These are phyloP conservation scores for Ophiocytium majus DNA, from an alignment of 352 stramenopile species.

Conservation along the genomic window DNA sequence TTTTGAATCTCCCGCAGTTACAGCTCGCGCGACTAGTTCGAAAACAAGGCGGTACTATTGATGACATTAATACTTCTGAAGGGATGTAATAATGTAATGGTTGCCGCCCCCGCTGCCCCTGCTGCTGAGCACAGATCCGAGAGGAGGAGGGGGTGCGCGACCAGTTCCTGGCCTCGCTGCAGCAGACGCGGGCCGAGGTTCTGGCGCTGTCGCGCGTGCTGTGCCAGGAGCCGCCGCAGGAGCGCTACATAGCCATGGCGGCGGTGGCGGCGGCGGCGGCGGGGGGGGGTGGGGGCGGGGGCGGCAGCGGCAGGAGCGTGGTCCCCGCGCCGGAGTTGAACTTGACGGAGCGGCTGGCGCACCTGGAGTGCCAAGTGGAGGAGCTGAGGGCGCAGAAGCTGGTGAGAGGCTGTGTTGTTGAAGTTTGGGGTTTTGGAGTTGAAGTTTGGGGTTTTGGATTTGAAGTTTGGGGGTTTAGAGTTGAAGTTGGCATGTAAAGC, in stretches of 20 bases:
- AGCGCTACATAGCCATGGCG: background rate
- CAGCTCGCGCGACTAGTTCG: background rate
- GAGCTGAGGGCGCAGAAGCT: constrained; percentile 1
- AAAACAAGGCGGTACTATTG: background rate
- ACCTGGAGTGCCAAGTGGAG: constrained; percentile 20
- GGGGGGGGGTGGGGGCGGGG: no score
- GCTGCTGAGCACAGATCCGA: background rate
- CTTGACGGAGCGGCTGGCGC: constrained; percentile 13
- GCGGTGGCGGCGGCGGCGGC: background rate
- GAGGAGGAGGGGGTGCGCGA: constrained; percentile 9
- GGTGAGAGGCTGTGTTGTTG: background rate
- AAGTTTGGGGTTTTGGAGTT: background rate
- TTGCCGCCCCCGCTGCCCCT: background rate
- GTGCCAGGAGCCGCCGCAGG: background rate
- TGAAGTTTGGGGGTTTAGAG: background rate
- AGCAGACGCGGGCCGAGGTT: background rate
- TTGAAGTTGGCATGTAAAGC: background rate
- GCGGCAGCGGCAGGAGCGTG: no score
- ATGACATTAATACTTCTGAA: background rate
- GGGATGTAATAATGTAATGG: background rate
- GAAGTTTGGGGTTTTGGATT: background rate
- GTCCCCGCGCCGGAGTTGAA: no score
- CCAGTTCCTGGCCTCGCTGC: background rate
- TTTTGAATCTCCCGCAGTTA: background rate
- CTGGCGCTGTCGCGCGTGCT: background rate